Evolutionary conservation across 805 yeast genomes (phyloP), one percentile per base, ranked within the genome.

Genomic region (Yarrowia sp.): DNA sequence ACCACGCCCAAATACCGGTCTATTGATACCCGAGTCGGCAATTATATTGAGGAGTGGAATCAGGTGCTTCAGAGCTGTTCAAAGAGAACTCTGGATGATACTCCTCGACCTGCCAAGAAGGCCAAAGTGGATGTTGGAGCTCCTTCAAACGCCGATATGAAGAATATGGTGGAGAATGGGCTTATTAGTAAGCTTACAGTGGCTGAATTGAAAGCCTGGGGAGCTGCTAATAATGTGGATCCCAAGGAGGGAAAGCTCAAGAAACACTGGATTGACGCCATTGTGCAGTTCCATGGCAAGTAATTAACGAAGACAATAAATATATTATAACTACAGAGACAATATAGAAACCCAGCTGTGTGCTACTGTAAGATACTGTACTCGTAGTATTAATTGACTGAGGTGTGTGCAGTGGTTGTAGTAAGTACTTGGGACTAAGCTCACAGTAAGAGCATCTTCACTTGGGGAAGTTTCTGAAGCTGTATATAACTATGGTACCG

Each of bases 1-100:
- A 70, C 74, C 6, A 28, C 61, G 10, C 75, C 74, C 6, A 71
- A 70, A 28, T 73, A 66, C 62, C 65, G 64, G 11, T 68, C 74
- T 0, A 72, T 73, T 43, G 66, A 70, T 36, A 65, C 69, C 33
- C 43, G 69, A n/a, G 72, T 68, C 1, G 73, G 74, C 1, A 63
- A 53, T 1, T 28, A 11, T 7, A 68, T 71, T 14, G 42, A 32
- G 7, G 58, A 50, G 6, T 68, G 61, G 64, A 64, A 66, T 45
- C 17, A 41, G 42, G 17, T 39, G 47, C 39, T 51, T 3, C 38
- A 17, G 11, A 13, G 32, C n/a, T 38, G 31, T 17, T 32, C 42
- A 8, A 64, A 45, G 18, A 17, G 48, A 5, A 35, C 60, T 6
- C 14, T 32, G 22, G 47, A 33, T n/a, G 64, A 43, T 1, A 4